Evolutionary conservation across 352 stramenopile species (phyloP).

Genomic region (Thraustochytrium striatum): DNA sequence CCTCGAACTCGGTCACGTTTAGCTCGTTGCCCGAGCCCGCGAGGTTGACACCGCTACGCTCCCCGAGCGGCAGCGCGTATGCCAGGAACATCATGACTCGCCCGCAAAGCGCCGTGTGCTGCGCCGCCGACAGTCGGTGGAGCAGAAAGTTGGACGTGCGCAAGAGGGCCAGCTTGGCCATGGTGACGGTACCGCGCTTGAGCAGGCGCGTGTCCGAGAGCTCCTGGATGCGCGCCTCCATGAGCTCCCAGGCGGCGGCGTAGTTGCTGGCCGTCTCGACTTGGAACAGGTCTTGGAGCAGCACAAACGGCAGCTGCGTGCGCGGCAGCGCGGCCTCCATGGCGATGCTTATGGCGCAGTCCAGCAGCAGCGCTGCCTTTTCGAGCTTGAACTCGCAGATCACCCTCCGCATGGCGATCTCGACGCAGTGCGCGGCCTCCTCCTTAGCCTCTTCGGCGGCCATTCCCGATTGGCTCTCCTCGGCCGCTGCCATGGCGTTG

Average conservation of each 20-base stretch:
- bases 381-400: too few relatives aligned
- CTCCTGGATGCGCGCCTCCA: slow-evolving; percentile 4
- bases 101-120: slow-evolving; percentile 45
- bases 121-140: slow-evolving; percentile 4
- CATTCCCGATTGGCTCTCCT: too few relatives aligned
- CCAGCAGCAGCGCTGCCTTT: background rate
- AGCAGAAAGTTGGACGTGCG: slow-evolving; percentile 37
- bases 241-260: slow-evolving; percentile 11
- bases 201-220: slow-evolving; percentile 2
- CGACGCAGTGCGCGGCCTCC: too few relatives aligned
- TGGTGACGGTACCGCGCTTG: slow-evolving; percentile 3
- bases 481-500: too few relatives aligned
- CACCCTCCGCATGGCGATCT: too few relatives aligned
- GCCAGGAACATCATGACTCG: slow-evolving; percentile 51
- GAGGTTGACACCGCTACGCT: slow-evolving; percentile 49
- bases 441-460: too few relatives aligned
- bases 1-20: slow-evolving; percentile 49
- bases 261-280: background rate
- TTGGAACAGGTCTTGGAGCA: slow-evolving; percentile 41
- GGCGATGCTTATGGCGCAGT: background rate
- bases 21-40: slow-evolving; percentile 18
- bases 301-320: background rate
- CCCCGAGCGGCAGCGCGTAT: slow-evolving; percentile 47
- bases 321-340: background rate
- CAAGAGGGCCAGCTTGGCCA: slow-evolving; percentile 37